These are phyloP conservation scores for Pelargonium fulgidum DNA, from an alignment of 441 rosid genomes.

Conservation along the genomic window DNA sequence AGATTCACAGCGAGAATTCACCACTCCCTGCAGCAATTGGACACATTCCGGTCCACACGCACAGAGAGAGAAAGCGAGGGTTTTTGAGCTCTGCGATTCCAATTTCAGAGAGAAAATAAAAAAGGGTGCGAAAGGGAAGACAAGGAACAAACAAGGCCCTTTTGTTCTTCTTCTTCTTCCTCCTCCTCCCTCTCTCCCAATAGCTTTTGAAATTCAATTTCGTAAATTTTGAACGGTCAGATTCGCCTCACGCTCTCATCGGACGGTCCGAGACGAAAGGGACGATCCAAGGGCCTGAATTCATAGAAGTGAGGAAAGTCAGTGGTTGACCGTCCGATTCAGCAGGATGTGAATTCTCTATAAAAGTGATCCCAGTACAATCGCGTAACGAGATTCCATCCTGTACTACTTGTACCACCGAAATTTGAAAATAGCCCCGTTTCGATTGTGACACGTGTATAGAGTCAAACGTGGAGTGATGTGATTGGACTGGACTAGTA, in stretches of 20 bases:
- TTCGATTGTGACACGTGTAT: conserved; percentile 8
- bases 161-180: conserved; percentile 32
- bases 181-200: conserved; percentile 69
- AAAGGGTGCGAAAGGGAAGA: not conserved
- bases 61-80: conserved; percentile 20
- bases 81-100: conserved; percentile 12
- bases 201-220: conserved; percentile 76
- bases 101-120: conserved; percentile 19
- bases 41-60: conserved; percentile 20
- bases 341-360: not conserved
- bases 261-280: conserved; percentile 22
- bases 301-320: conserved; percentile 36
- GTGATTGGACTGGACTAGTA: not conserved
- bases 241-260: conserved; percentile 33
- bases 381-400: not conserved
- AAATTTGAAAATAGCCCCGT: not conserved
- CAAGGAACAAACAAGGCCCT: conserved; percentile 21
- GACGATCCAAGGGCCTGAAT: conserved; percentile 41
- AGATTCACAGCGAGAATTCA: conserved; percentile 15
- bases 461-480: not conserved
- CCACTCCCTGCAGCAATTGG: not conserved
- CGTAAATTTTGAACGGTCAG: conserved; percentile 48
- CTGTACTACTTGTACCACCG: not conserved
- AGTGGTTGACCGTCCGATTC: conserved; percentile 46
- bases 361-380: not conserved